phyloP scores from a whole-genome alignment of 2,329 filamentous ascomycete species.

The Verticillium longisporum region DNA sequence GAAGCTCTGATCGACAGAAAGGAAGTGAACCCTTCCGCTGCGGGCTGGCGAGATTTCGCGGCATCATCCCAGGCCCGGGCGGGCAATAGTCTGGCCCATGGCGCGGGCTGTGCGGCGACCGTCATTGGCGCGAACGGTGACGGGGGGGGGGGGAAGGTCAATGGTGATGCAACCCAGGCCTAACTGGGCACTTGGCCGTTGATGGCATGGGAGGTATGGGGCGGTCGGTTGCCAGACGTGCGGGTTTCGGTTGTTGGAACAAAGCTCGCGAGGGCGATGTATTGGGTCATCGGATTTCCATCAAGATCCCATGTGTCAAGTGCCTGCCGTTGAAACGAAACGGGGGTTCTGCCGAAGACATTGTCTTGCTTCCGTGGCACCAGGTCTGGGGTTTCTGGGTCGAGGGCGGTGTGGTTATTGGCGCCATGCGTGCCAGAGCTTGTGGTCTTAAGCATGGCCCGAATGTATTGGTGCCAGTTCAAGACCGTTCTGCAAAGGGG shows the following conservation, averaged over 20 bases:
- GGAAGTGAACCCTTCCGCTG: background rate
- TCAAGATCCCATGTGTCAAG: background rate
- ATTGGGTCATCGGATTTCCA: background rate
- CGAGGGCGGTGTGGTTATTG: background rate
- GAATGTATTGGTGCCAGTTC: background rate
- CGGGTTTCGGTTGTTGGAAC: background rate
- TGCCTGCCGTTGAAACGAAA: background rate
- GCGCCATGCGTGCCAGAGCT: background rate
- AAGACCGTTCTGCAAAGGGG: too few relatives aligned
- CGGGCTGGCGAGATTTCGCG: background rate
- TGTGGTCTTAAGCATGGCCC: background rate
- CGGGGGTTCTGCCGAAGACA: background rate
- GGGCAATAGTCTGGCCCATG: background rate
- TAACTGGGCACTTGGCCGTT: background rate
- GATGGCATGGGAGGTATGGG: background rate
- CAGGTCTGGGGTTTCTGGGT: background rate
- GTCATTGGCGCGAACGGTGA: background rate
- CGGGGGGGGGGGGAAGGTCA: background rate
- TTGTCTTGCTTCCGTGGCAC: background rate
- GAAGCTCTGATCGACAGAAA: constrained; percentile 1
- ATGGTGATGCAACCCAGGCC: background rate
- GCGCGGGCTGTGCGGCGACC: background rate
- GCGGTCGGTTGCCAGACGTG: background rate
- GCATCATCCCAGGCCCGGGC: background rate
- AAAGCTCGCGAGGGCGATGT: background rate